Evolutionary conservation across 129 eudicot species (phyloP).

Genomic region (Flaveria ramosissima): DNA sequence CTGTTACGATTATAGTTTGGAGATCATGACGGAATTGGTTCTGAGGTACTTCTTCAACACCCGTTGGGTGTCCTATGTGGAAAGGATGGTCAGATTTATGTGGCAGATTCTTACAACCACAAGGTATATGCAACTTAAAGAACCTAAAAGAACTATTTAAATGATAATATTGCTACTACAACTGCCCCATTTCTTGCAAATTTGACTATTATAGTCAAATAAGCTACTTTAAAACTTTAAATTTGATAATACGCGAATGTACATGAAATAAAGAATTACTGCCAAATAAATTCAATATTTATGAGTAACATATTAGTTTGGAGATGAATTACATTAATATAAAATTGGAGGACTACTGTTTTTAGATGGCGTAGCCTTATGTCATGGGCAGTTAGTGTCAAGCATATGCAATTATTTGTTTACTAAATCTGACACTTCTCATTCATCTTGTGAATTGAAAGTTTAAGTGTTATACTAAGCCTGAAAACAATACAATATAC

Average conservation of each 20-base stretch:
- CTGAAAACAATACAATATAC: background rate
- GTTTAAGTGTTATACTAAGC: background rate
- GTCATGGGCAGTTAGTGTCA: background rate
- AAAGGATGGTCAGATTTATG: constrained; percentile 75
- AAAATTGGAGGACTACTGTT: constrained; percentile 4
- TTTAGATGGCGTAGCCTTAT: background rate
- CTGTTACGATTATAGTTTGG: constrained; percentile 61
- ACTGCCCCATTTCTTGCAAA: background rate
- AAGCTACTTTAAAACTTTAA: background rate
- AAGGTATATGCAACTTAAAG: constrained; percentile 56
- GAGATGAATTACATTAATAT: background rate
- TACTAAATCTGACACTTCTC: background rate
- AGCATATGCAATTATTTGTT: background rate
- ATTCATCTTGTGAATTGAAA: background rate
- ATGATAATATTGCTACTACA: background rate
- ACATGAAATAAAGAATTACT: background rate
- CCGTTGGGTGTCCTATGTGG: constrained; percentile 87
- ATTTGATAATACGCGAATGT: background rate
- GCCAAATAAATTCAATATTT: background rate
- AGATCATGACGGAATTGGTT: constrained; percentile 89
- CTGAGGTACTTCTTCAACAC: constrained; percentile 97
- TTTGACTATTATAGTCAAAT: constrained; percentile 14
- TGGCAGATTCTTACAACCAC: constrained; percentile 97
- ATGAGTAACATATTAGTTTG: background rate
- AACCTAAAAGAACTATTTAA: background rate